These are phyloP conservation scores for Nemania diffusa DNA, from an alignment of 2,329 filamentous ascomycete species.

Conservation along the genomic window DNA sequence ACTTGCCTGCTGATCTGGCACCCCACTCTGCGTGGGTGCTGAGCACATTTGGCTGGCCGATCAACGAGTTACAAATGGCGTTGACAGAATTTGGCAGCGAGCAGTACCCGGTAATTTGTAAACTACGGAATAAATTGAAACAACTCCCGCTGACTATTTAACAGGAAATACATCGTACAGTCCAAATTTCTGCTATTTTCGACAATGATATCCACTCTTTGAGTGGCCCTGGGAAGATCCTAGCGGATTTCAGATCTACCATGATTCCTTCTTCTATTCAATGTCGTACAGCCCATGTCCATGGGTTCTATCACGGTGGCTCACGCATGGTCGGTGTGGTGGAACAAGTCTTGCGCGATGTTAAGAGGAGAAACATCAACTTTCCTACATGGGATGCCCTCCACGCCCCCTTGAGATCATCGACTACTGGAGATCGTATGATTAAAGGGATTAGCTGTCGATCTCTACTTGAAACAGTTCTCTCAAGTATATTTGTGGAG, in stretches of 20 bases:
- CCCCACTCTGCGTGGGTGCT: conserved; percentile 8
- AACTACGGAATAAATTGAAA: background rate
- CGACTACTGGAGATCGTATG: conserved; percentile 26
- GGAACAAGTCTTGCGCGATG: conserved; percentile 15
- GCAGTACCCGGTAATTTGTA: conserved; percentile 1
- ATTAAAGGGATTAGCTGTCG: conserved; percentile 1
- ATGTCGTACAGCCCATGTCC: conserved; percentile 26
- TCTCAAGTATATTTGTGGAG: conserved; percentile 29
- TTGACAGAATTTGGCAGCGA: conserved; percentile 6
- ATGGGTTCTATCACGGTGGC: conserved; percentile 31
- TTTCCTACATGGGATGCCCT: conserved; percentile 31
- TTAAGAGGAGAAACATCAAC: conserved; percentile 15
- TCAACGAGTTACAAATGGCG: conserved; percentile 1
- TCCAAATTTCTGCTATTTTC: conserved; percentile 25
- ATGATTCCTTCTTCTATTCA: conserved; percentile 19
- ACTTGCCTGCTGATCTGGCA: background rate
- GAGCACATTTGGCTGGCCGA: conserved; percentile 24
- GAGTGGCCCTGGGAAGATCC: conserved; percentile 20
- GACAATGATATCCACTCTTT: conserved; percentile 24
- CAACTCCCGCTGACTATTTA: background rate
- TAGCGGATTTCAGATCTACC: conserved; percentile 19
- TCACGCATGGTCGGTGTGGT: conserved; percentile 13
- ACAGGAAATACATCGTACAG: background rate
- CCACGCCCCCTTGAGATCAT: conserved; percentile 20
- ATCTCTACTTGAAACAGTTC: conserved; percentile 28